A percentile compares a stretch with the other conserved stretches of the same genome.
These are phyloP conservation scores for Tremella yokohamensis DNA, from an alignment of 768 basidiomycete genomes.

Conservation along the genomic window DNA sequence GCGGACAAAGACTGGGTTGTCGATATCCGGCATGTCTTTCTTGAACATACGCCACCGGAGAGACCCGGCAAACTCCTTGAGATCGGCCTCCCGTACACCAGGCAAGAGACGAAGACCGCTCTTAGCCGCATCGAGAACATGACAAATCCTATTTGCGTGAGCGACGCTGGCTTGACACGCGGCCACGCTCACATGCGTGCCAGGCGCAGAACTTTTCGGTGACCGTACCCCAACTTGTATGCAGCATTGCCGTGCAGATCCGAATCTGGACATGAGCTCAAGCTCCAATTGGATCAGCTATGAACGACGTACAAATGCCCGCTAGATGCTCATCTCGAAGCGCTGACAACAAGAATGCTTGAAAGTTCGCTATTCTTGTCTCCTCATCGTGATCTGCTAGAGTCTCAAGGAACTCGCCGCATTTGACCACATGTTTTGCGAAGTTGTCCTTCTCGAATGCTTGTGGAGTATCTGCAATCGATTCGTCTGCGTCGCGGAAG, in stretches of 20 bases:
- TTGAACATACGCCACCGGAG: slow-evolving; percentile 29
- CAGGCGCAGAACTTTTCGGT: slow-evolving; percentile 28
- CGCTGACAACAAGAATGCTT: slow-evolving; percentile 28
- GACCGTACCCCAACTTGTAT: slow-evolving; percentile 30
- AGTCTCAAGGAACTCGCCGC: slow-evolving; percentile 23
- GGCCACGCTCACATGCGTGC: slow-evolving; percentile 27
- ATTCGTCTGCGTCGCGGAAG: slow-evolving; percentile 33
- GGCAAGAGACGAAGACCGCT: slow-evolving; percentile 31
- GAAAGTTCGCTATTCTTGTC: slow-evolving; percentile 17
- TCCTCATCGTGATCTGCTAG: slow-evolving; percentile 15
- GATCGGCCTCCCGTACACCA: slow-evolving; percentile 16
- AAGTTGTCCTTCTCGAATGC: slow-evolving; percentile 36
- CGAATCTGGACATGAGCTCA: slow-evolving; percentile 24
- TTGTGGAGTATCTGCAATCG: slow-evolving; percentile 13
- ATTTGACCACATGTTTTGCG: slow-evolving; percentile 28
- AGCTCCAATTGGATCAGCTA: not conserved
- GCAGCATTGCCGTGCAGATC: slow-evolving; percentile 37
- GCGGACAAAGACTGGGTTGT: slow-evolving; percentile 1
- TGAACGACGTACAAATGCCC: slow-evolving; percentile 27
- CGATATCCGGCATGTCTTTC: slow-evolving; percentile 16
- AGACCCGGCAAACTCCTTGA: slow-evolving; percentile 15
- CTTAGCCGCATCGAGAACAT: slow-evolving; percentile 40
- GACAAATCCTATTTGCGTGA: slow-evolving; percentile 27
- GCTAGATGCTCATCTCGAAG: slow-evolving; percentile 24
- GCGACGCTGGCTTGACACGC: not conserved